These are phyloP conservation scores for Pittosporum tobira DNA, from an alignment of 129 eudicot genomes.

Conservation along the genomic window DNA sequence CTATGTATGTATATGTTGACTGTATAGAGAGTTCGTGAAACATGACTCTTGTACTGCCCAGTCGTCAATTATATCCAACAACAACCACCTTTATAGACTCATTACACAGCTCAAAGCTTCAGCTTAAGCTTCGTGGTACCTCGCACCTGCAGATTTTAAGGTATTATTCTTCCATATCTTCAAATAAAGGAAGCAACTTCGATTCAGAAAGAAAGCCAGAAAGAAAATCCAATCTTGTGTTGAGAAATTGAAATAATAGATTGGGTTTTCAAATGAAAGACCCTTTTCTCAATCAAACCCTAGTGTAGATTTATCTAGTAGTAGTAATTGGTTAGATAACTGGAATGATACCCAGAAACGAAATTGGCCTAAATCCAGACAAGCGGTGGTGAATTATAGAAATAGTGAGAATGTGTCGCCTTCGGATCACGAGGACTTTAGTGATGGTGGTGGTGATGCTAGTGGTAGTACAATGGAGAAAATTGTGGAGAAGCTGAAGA, in stretches of 20 bases:
- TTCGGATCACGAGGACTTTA: conserved; percentile 33
- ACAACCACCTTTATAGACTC: conserved; percentile 35
- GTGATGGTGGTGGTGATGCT: conserved; percentile 20
- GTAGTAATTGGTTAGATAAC: conserved; percentile 62
- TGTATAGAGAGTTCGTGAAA: conserved; percentile 5
- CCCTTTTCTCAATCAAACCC: conserved; percentile 20
- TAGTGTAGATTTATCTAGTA: conserved; percentile 19
- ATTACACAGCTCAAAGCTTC: conserved; percentile 49
- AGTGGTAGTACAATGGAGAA: conserved; percentile 80
- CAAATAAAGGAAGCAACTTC: conserved; percentile 27
- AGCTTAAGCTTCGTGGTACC: conserved; percentile 42
- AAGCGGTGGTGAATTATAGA: conserved; percentile 33
- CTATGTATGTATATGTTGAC: background rate
- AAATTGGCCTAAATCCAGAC: conserved; percentile 35
- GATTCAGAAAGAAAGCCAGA: conserved; percentile 25
- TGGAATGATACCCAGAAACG: conserved; percentile 53
- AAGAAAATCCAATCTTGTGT: conserved; percentile 29
- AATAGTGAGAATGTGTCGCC: conserved; percentile 21
- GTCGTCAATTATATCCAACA: conserved; percentile 36
- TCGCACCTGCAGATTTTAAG: conserved; percentile 38
- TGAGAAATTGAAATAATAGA: conserved; percentile 21
- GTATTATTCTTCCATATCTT: conserved; percentile 39
- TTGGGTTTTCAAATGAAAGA: conserved; percentile 13
- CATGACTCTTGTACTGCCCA: conserved; percentile 44
- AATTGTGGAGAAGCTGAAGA: conserved; percentile 73